phyloP scores from a whole-genome alignment of 345 rosid genomes.

The Ailanthus altissimus region DNA sequence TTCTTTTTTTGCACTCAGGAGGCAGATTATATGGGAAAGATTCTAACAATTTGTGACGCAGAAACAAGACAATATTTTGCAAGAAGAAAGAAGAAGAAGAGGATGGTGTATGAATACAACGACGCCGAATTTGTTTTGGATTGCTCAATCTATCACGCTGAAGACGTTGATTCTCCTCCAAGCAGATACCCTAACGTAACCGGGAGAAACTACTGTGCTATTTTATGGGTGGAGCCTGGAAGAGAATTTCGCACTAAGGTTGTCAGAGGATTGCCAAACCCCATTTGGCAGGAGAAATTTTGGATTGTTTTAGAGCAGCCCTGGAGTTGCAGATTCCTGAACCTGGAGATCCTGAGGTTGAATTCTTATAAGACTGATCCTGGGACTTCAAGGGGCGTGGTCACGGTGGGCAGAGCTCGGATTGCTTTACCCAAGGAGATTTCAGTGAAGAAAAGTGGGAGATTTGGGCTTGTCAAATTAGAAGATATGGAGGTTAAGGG shows the following conservation, averaged over 20 bases:
- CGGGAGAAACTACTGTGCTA: neutral
- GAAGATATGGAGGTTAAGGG: neutral
- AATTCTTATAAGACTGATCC: neutral
- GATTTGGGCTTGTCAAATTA: constrained; percentile 5
- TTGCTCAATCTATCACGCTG: constrained; percentile 7
- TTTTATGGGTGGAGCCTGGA: constrained; percentile 15
- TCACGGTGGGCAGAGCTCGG: constrained; percentile 15
- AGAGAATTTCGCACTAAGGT: neutral
- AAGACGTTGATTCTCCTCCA: constrained; percentile 16
- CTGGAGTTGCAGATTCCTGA: neutral
- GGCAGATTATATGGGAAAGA: neutral
- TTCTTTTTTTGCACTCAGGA: neutral
- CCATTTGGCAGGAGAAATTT: constrained; percentile 11
- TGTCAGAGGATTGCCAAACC: neutral
- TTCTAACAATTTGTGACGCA: neutral
- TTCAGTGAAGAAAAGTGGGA: neutral
- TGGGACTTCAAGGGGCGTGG: constrained; percentile 15
- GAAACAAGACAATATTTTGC: neutral
- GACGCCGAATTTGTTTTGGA: neutral
- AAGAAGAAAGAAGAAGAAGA: neutral
- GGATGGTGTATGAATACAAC: neutral
- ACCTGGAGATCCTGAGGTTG: constrained; percentile 16
- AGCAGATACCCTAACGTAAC: neutral
- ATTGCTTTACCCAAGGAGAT: neutral
- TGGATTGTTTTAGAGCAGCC: neutral